Conservation (phyloP, 208 protist species). For the Leishmania tropica region DNA sequence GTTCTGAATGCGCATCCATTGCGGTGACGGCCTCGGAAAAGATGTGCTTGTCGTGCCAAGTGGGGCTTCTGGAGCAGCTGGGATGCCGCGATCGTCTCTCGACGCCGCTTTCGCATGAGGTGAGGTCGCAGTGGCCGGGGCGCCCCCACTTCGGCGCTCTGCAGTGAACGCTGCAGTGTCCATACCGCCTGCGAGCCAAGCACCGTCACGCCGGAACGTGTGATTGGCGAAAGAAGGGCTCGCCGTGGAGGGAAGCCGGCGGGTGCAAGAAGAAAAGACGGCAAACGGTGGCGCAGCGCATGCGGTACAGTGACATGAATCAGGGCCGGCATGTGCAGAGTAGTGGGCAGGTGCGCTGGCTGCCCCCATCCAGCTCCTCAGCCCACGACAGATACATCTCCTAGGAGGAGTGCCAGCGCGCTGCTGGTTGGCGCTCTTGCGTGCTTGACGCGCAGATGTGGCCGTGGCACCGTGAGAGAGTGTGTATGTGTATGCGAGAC, state of each 20-base stretch:
- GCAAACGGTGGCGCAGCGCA: background rate
- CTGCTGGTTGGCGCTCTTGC: background rate
- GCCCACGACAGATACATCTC: background rate
- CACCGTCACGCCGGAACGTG: background rate
- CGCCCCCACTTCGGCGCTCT: background rate
- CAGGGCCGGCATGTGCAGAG: background rate
- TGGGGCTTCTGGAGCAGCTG: background rate
- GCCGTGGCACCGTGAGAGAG: background rate
- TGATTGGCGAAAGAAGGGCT: background rate
- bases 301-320: background rate
- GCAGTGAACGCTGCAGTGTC: background rate
- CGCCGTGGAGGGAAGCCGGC: background rate
- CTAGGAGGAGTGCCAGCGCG: background rate
- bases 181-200: background rate
- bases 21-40: background rate
- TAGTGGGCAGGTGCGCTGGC: background rate
- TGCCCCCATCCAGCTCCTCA: background rate
- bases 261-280: background rate
- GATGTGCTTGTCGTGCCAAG: background rate
- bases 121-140: background rate
- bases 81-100: background rate
- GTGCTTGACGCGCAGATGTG: background rate
- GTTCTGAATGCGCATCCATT: slow-evolving; percentile 3
- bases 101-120: background rate
- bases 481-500: too few relatives aligned